Base-by-base conservation (phyloP, 202 grass and related monocot genomes). In the Digitaria exilis region DNA sequence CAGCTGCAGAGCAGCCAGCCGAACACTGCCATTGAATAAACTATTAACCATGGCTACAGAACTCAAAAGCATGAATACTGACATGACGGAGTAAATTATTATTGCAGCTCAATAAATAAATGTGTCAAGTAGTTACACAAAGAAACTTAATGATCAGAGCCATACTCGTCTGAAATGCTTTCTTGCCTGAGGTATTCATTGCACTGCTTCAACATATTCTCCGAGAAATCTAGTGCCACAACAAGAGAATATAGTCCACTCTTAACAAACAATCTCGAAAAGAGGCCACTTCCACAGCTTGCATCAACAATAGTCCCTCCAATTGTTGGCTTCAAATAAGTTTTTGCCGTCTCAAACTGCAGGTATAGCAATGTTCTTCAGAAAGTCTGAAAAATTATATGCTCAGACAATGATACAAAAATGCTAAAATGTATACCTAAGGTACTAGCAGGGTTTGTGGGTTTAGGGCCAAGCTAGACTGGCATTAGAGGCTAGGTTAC, bases 191-290 rank as follows among this genome's bases (percentile, higher is more conserved):
- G 45, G 37, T 89, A 98, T 78, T 98, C 83, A 30, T 86, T 77
- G 76, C 92, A 98, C 69, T 98, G 95, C 58, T 73, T 89, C 79
- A 98, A 81, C 95, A 98, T 98, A 83, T 95, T 95, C 84, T 98
- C 92, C 65, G 96, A 98, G 73, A 95, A 98, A 82, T 95, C 96
- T 34, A 98, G 81, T 54, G 91, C 89, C 35, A 95, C 65, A 49
- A 98, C 96, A 86, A 88, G 83, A 78, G 87, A 95, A 90, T 93
- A 93, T 44, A 95, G 57, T 74, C 43, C 63, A 17, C 90, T 92
- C 49, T 85, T 91, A 82, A 84, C 77, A 93, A 98, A 98, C 57
- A 92, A 71, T 80, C 96, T 95, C 50, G 92, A 98, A 84, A 98
- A 98, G 51, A 98, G 54, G 29, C 96, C 96, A 85, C 96, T 98